Conservation (phyloP, 768 basidiomycete genomes). For the Termitomyces sp. region DNA sequence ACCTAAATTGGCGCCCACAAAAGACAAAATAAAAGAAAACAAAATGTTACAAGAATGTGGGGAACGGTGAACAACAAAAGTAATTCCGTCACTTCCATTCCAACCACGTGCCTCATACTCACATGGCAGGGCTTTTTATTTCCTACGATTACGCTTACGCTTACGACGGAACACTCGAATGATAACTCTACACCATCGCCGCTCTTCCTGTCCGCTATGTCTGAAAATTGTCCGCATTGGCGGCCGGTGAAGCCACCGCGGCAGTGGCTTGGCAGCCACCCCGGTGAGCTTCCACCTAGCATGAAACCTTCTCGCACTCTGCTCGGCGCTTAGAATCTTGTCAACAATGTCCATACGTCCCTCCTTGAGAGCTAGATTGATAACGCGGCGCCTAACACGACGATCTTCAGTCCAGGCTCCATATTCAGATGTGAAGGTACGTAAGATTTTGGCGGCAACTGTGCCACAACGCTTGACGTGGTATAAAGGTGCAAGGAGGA, state of each 20-base stretch:
- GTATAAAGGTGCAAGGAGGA: slow-evolving; percentile 50
- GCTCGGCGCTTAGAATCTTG: slow-evolving; percentile 20
- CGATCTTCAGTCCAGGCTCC: slow-evolving; percentile 50
- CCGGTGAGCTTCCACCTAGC: slow-evolving; percentile 15
- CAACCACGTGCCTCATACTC: neutral
- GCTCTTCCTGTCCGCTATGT: slow-evolving; percentile 25
- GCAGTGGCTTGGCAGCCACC: slow-evolving; percentile 6
- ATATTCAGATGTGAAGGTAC: slow-evolving; percentile 47
- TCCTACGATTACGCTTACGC: slow-evolving; percentile 4
- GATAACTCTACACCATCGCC: slow-evolving; percentile 21
- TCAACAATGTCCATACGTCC: slow-evolving; percentile 48
- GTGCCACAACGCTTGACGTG: slow-evolving; percentile 47
- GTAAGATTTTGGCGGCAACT: slow-evolving; percentile 39
- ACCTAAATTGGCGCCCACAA: neutral
- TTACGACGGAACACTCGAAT: slow-evolving; percentile 10
- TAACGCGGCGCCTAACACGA: slow-evolving; percentile 54
- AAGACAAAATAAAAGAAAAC: neutral
- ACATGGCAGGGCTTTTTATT: slow-evolving; percentile 6
- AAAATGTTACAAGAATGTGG: neutral
- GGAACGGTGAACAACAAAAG: too few species aligned
- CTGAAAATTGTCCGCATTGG: slow-evolving; percentile 23
- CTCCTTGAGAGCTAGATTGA: slow-evolving; percentile 57
- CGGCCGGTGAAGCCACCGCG: slow-evolving; percentile 13
- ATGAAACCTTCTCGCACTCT: slow-evolving; percentile 3
- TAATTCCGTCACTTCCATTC: neutral